Evolutionary conservation across 768 basidiomycete genomes (phyloP).

Genomic region (Coprinopsis marcescibilis): DNA sequence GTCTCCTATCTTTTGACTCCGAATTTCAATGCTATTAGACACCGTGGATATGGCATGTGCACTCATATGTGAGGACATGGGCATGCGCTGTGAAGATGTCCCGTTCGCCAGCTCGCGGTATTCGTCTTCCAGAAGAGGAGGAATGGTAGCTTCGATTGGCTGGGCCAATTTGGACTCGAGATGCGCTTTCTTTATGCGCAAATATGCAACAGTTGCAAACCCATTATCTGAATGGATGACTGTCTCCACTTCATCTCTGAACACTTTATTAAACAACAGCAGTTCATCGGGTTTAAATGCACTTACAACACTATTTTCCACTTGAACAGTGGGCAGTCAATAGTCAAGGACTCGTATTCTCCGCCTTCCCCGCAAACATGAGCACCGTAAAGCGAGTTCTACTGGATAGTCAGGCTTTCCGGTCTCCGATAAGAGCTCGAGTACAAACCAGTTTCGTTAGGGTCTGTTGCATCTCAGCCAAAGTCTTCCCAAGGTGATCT

Average conservation of each 20-base stretch:
- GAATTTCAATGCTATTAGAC: neutral
- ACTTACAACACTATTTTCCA: conserved; percentile 63
- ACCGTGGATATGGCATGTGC: no score
- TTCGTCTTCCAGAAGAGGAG: conserved; percentile 47
- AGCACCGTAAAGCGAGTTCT: conserved; percentile 81
- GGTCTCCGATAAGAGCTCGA: neutral
- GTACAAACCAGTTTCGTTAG: conserved; percentile 62
- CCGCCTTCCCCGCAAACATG: conserved; percentile 98
- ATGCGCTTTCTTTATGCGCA: conserved; percentile 67
- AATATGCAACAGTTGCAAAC: conserved; percentile 87
- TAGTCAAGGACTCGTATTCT: conserved; percentile 92
- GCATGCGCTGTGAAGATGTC: no score
- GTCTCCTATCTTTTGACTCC: conserved; percentile 33
- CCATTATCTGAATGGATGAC: conserved; percentile 77
- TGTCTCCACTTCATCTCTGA: conserved; percentile 57
- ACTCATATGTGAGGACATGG: no score
- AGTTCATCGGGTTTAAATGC: neutral
- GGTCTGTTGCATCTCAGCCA: conserved; percentile 69
- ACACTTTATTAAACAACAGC: neutral
- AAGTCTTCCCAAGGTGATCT: conserved; percentile 71
- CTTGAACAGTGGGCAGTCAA: conserved; percentile 88
- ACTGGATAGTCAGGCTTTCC: neutral
- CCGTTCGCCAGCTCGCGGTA: conserved; percentile 29
- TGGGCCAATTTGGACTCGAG: conserved; percentile 47
- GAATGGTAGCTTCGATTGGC: conserved; percentile 25